These are phyloP conservation scores for Chloropicon primus DNA, from an alignment of 139 green algal genomes.

Conservation along the genomic window DNA sequence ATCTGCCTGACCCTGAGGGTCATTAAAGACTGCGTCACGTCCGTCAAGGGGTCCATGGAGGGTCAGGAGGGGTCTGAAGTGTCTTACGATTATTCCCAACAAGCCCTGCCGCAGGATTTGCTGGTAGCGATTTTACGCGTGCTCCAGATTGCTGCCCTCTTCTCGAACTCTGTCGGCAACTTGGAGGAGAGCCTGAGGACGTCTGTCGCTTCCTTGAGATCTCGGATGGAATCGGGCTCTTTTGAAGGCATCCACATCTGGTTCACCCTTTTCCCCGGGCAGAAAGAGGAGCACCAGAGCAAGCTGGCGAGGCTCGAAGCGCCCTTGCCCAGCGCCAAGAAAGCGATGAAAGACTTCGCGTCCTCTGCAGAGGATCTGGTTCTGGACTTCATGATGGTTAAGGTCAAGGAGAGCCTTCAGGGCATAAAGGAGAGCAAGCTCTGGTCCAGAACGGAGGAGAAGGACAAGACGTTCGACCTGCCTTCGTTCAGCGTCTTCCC, in stretches of 20 bases:
- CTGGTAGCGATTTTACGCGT: not conserved
- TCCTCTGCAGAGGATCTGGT: not conserved
- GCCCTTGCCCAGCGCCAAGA: not conserved
- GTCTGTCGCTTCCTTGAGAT: not conserved
- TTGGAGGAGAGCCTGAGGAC: not conserved
- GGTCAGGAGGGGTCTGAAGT: not conserved
- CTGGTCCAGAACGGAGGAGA: not conserved
- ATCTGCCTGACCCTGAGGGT: not conserved
- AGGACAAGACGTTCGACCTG: not conserved
- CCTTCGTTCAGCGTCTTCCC: not conserved
- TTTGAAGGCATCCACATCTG: not conserved
- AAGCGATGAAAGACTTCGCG: not conserved
- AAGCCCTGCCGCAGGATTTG: not conserved
- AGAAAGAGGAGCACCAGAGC: not conserved
- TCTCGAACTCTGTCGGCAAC: not conserved
- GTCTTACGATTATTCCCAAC: no score
- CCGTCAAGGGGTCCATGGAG: not conserved
- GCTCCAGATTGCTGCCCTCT: not conserved
- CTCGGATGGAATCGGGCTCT: not conserved
- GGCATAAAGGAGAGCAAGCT: not conserved
- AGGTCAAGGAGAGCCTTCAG: not conserved
- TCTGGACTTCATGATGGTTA: not conserved
- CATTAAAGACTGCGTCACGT: not conserved
- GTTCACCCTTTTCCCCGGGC: not conserved
- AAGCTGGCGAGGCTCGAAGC: not conserved